These are phyloP conservation scores for Nannochloropsis oceanica DNA, from an alignment of 108 stramenopile species.

Conservation along the genomic window DNA sequence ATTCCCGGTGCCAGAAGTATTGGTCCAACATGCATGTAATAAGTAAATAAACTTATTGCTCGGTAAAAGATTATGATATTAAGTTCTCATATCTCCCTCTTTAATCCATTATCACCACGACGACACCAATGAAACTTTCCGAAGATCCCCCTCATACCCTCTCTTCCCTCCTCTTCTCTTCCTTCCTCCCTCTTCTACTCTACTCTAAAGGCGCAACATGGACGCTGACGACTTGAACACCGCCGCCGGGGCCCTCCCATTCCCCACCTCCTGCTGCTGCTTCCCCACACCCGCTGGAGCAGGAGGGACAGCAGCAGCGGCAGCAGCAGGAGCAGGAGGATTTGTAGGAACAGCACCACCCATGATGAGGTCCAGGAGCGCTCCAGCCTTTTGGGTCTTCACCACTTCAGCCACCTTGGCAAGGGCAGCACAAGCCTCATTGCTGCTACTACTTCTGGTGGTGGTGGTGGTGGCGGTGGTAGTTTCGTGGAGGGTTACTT, in stretches of 20 bases:
- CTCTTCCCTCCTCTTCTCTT: no score
- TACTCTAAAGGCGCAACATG: background rate
- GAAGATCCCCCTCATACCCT: no score
- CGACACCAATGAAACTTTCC: no score
- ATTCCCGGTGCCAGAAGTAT: no score
- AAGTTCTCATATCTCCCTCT: no score
- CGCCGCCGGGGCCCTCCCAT: background rate
- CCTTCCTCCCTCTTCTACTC: background rate
- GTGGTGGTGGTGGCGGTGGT: background rate
- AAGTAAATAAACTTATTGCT: no score
- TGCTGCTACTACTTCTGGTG: background rate
- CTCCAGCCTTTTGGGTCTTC: background rate
- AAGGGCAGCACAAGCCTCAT: background rate
- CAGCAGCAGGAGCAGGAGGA: no score
- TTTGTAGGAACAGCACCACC: background rate
- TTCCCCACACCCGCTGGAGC: background rate
- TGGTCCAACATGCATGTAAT: no score
- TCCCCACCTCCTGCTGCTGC: background rate
- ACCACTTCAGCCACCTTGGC: background rate
- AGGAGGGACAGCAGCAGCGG: background rate
- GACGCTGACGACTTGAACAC: background rate
- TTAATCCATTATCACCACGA: no score
- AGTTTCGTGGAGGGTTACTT: background rate
- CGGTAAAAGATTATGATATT: no score
- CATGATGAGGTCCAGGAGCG: background rate